These are phyloP conservation scores for Saccharomycopsis sp. DNA, from an alignment of 805 yeast genomes.

Conservation along the genomic window DNA sequence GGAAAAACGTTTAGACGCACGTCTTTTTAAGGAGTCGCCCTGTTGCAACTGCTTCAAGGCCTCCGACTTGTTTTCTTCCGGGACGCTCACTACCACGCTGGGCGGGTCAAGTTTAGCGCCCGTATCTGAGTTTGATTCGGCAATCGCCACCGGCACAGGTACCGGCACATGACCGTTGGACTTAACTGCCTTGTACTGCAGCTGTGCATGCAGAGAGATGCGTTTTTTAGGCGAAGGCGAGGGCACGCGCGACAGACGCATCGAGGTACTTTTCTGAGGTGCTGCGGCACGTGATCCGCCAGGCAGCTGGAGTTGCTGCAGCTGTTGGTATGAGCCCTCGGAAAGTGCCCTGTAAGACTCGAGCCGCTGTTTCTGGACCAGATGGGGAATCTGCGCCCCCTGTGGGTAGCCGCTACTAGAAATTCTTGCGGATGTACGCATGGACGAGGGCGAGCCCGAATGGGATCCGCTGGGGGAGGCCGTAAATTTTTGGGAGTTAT, in stretches of 20 bases:
- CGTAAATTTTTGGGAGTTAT: neutral
- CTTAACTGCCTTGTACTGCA: no score
- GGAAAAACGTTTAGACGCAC: slow-evolving; percentile 90
- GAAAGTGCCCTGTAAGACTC: neutral
- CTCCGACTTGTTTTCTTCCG: slow-evolving; percentile 33
- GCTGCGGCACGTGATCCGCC: neutral
- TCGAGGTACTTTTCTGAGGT: slow-evolving; percentile 3
- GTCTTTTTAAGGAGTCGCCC: slow-evolving; percentile 75
- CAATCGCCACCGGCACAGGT: neutral
- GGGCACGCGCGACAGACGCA: neutral
- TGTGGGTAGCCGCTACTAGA: neutral
- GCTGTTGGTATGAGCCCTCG: neutral
- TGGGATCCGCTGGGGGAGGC: neutral
- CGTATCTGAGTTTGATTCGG: slow-evolving; percentile 2
- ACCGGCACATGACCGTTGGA: neutral
- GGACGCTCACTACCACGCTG: neutral
- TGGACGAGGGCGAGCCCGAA: neutral
- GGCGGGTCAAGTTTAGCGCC: neutral
- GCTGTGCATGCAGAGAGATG: no score
- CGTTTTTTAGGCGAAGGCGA: neutral
- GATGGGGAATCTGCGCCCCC: neutral
- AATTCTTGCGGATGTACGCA: neutral
- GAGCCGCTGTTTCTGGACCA: neutral
- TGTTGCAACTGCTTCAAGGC: slow-evolving; percentile 75
- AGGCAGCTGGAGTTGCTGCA: neutral